These are phyloP conservation scores for Zoysia japonica DNA, from an alignment of 176 grass and related monocot genomes.

Conservation along the genomic window DNA sequence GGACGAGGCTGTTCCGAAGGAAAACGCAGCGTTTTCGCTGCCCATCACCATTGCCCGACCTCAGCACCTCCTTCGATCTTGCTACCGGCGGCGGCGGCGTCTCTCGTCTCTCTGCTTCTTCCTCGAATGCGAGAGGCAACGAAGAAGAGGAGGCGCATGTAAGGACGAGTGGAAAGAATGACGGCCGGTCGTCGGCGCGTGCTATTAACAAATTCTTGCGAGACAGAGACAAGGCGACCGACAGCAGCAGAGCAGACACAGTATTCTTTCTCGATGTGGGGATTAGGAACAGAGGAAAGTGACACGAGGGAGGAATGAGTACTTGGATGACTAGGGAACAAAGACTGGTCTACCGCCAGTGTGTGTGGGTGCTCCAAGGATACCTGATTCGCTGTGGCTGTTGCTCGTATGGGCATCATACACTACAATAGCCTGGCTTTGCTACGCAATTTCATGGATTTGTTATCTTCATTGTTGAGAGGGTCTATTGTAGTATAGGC, in stretches of 20 bases:
- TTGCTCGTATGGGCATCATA: background rate
- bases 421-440: too few relatives aligned
- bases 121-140: background rate
- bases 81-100: background rate
- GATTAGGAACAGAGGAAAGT: conserved; percentile 24
- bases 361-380: background rate
- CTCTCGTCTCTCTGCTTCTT: background rate
- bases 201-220: conserved; percentile 22
- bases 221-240: background rate
- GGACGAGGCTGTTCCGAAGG: conserved; percentile 38
- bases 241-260: conserved; percentile 1
- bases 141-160: background rate
- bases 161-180: conserved; percentile 42
- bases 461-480: too few relatives aligned
- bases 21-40: conserved; percentile 31
- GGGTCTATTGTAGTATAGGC: too few relatives aligned
- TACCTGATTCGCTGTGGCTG: background rate
- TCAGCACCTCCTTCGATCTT: background rate
- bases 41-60: conserved; percentile 39
- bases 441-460: too few relatives aligned
- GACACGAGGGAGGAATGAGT: conserved; percentile 27
- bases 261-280: background rate
- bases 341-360: conserved; percentile 37
- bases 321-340: conserved; percentile 50
- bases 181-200: conserved; percentile 31